Percentiles rank a stretch among this genome's conserved stretches.
Evolutionary conservation across 164 flowering plant species (phyloP).

Genomic region (Chimonanthus salicifolius): DNA sequence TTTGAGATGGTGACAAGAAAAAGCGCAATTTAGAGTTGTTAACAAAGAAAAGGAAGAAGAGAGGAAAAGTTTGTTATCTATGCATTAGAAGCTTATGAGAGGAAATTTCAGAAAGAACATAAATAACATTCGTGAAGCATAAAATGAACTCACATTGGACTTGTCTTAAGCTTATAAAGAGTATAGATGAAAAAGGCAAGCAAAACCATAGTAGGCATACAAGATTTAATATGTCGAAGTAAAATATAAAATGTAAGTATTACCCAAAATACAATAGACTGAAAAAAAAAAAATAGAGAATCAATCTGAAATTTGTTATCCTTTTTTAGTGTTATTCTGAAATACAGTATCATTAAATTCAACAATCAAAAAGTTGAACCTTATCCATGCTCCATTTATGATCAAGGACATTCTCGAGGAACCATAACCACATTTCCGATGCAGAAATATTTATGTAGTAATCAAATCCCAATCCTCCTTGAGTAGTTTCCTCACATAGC

Average conservation of each 20-base stretch:
- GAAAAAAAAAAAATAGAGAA: neutral
- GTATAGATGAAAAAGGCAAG: neutral
- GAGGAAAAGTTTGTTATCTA: neutral
- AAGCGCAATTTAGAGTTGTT: no score
- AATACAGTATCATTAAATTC: neutral
- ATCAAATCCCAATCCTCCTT: slow-evolving; percentile 98
- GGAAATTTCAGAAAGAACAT: neutral
- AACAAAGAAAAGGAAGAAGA: no score
- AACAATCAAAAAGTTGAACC: slow-evolving; percentile 34
- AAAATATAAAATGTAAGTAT: neutral
- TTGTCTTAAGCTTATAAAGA: neutral
- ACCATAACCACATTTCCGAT: slow-evolving; percentile 79
- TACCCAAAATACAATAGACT: neutral
- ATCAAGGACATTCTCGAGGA: slow-evolving; percentile 75
- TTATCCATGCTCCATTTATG: slow-evolving; percentile 87
- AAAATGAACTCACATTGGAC: no score
- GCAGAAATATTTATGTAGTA: slow-evolving; percentile 75
- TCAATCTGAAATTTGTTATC: no score
- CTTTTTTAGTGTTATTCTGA: neutral
- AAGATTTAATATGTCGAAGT: neutral
- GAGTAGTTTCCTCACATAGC: slow-evolving; percentile 80
- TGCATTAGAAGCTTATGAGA: neutral
- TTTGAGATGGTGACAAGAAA: no score
- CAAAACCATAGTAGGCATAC: no score
- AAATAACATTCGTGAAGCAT: no score